A percentile compares a stretch with the other conserved stretches of the same genome.
These are phyloP conservation scores for Heterobasidion parviporum DNA, from an alignment of 1,284 basidiomycete genomes.

Conservation along the genomic window DNA sequence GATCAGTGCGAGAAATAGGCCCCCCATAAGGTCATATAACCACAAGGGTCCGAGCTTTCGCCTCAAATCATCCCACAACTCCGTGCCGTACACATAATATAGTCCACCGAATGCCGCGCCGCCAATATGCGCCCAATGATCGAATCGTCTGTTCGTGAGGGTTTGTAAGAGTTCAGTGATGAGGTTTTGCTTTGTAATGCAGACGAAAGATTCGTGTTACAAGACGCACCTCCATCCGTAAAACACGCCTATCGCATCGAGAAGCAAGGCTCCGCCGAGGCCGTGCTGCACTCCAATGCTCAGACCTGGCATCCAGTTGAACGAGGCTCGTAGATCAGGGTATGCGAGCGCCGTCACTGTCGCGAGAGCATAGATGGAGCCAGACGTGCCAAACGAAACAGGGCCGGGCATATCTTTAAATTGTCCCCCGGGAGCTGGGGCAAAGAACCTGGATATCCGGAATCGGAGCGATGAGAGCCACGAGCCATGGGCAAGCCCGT, in stretches of 20 bases:
- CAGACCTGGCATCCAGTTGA: constrained; percentile 74
- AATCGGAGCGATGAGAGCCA: too few species aligned
- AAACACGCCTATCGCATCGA: constrained; percentile 70
- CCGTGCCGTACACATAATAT: constrained; percentile 53
- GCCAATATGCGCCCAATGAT: constrained; percentile 78
- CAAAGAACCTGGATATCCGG: constrained; percentile 52
- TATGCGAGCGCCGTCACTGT: constrained; percentile 77
- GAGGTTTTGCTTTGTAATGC: too few species aligned
- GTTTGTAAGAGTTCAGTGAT: constrained; percentile 3
- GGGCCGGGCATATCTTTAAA: constrained; percentile 34
- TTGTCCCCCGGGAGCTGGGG: constrained; percentile 20
- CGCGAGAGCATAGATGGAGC: constrained; percentile 78
- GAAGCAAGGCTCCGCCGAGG: constrained; percentile 59
- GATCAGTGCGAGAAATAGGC: not conserved
- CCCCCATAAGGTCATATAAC: too few species aligned
- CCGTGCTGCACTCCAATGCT: constrained; percentile 74
- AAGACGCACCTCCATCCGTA: constrained; percentile 72
- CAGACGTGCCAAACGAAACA: constrained; percentile 76
- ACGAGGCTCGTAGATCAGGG: constrained; percentile 67
- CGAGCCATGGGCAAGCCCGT: too few species aligned
- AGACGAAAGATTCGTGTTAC: too few species aligned
- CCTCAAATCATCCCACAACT: not conserved
- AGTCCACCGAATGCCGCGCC: constrained; percentile 67
- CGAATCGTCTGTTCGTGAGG: constrained; percentile 37
- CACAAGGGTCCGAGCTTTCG: not conserved